Percentiles rank a stretch among this genome's conserved stretches.
Evolutionary conservation across 73 alveolate species (phyloP).

Genomic region (Vitrella brassicaformis): DNA sequence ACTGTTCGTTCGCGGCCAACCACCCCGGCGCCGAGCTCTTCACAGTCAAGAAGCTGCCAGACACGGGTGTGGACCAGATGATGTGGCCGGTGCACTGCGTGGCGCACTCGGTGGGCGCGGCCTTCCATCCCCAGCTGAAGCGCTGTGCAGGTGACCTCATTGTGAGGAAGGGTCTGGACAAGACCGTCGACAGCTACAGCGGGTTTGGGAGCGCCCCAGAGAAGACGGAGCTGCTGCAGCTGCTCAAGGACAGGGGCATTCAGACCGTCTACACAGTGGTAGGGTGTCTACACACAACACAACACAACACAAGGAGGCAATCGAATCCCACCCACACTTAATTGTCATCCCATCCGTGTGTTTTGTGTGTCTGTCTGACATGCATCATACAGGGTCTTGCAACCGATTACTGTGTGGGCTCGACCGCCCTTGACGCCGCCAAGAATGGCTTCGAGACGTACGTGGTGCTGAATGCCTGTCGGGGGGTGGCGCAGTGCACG

Average conservation of each 20-base stretch:
- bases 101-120: conserved; percentile 73
- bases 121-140: conserved; percentile 61
- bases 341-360: too few species aligned
- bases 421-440: conserved; percentile 84
- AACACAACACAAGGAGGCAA: too few species aligned
- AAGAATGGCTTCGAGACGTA: conserved; percentile 62
- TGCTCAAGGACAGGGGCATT: conserved; percentile 44
- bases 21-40: conserved; percentile 50
- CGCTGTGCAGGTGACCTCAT: conserved; percentile 47
- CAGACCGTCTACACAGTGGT: conserved; percentile 49
- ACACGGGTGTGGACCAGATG: conserved; percentile 42
- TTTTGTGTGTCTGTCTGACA: too few species aligned
- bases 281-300: too few species aligned
- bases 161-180: conserved; percentile 57
- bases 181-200: conserved; percentile 63
- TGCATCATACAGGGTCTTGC: too few species aligned
- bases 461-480: conserved; percentile 69
- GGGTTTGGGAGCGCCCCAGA: conserved; percentile 80
- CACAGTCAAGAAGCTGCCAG: conserved; percentile 18
- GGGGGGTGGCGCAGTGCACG: conserved; percentile 52
- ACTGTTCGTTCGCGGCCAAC: conserved; percentile 42
- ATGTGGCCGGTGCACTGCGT: conserved; percentile 91
- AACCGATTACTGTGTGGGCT: conserved; percentile 86
- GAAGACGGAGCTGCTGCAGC: conserved; percentile 53
- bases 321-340: too few species aligned